Conservation (phyloP, 768 basidiomycete genomes). For the Gautieria morchelliformis region DNA sequence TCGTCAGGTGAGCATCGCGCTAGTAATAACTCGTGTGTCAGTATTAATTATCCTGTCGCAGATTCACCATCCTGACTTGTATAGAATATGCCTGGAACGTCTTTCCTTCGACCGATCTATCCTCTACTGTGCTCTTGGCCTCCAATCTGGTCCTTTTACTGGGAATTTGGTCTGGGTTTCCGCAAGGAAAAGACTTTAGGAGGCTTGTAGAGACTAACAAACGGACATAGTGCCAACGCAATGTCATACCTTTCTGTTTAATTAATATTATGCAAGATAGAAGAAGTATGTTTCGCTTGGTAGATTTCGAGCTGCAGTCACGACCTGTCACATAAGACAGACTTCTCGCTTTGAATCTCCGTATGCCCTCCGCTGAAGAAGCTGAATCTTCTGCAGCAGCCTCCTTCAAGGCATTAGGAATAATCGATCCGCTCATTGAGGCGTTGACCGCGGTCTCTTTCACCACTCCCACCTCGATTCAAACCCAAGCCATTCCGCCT, state of each 20-base stretch:
- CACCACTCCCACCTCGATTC: constrained; percentile 86
- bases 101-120: constrained; percentile 67
- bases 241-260: too few relatives aligned
- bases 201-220: neutral
- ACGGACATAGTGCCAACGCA: neutral
- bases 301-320: too few relatives aligned
- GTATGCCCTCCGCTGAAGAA: constrained; percentile 31
- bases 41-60: constrained; percentile 22
- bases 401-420: constrained; percentile 76
- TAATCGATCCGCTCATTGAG: constrained; percentile 83
- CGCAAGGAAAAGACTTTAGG: constrained; percentile 20
- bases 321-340: too few relatives aligned
- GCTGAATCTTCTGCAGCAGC: constrained; percentile 35
- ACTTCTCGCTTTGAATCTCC: neutral
- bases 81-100: constrained; percentile 88
- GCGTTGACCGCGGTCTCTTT: constrained; percentile 75
- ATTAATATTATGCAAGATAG: too few relatives aligned
- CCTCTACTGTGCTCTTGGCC: constrained; percentile 45
- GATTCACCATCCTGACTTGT: constrained; percentile 45
- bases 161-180: constrained; percentile 46
- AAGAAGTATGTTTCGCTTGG: too few relatives aligned
- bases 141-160: constrained; percentile 43
- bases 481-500: constrained; percentile 73
- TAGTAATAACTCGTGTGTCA: constrained; percentile 24
- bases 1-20: constrained; percentile 33